phyloP scores from a whole-genome alignment of 2,329 filamentous ascomycete genomes.

The Diaporthe ilicicola region DNA sequence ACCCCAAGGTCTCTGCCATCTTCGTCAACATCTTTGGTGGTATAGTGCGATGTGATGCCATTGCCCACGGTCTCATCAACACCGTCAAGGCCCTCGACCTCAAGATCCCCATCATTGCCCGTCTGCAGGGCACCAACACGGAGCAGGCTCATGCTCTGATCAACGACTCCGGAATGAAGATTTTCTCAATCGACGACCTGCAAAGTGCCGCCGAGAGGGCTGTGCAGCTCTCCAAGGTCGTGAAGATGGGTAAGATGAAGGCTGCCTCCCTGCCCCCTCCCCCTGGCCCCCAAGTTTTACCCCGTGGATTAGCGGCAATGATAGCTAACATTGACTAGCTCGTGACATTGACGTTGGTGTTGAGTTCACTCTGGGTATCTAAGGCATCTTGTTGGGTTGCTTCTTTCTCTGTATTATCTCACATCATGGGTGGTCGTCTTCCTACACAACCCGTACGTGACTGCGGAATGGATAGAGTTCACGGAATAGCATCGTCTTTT shows the following conservation, averaged over 20 bases:
- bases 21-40: constrained; percentile 99
- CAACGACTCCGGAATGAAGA: constrained; percentile 98
- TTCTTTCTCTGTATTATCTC: constrained; percentile 29
- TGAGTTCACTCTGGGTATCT: constrained; percentile 95
- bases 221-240: constrained; percentile 98
- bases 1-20: constrained; percentile 97
- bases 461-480: constrained; percentile 22
- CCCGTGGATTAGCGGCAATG: constrained; percentile 18
- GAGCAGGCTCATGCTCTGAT: constrained; percentile 91
- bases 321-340: constrained; percentile 56
- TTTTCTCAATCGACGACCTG: constrained; percentile 98
- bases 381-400: constrained; percentile 45
- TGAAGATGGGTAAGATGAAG: constrained; percentile 85
- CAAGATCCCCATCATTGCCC: constrained; percentile 94
- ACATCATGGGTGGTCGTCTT: constrained; percentile 15
- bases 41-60: constrained; percentile 97
- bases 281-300: not conserved
- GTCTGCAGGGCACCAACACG: constrained; percentile 98
- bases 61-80: constrained; percentile 94
- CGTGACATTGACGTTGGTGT: constrained; percentile 97
- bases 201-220: constrained; percentile 98
- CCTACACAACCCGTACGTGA: not conserved
- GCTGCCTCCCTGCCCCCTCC: not conserved
- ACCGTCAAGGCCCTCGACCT: constrained; percentile 95
- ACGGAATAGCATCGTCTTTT: constrained; percentile 18